Evolutionary conservation across 352 stramenopile species (phyloP).

Genomic region (Blastocystis sp.): DNA sequence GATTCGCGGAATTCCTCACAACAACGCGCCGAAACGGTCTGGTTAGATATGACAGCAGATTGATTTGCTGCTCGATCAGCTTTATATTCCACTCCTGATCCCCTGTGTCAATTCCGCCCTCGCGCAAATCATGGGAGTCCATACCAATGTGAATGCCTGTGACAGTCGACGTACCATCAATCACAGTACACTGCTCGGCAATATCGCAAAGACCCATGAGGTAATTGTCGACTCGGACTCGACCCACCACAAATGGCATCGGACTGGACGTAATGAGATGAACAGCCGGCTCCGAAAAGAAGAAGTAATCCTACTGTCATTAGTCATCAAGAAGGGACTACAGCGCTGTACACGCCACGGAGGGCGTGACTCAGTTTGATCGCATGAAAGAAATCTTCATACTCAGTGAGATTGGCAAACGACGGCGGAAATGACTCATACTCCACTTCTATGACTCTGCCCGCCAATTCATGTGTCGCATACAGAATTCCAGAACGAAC

Average conservation of each 20-base stretch:
- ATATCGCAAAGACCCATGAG: background rate
- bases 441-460: background rate
- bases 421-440: background rate
- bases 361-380: background rate
- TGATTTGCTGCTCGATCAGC: too few species aligned
- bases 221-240: conserved; percentile 12
- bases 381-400: background rate
- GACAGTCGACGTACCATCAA: too few species aligned
- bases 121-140: too few species aligned
- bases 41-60: too few species aligned
- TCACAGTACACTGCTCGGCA: too few species aligned
- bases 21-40: too few species aligned
- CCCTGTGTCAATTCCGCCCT: too few species aligned
- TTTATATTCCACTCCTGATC: too few species aligned
- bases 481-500: background rate
- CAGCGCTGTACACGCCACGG: background rate
- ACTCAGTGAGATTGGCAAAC: background rate
- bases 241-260: background rate
- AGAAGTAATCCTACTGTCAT: conserved; percentile 34
- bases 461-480: conserved; percentile 16
- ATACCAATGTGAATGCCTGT: too few species aligned
- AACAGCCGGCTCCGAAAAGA: background rate
- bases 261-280: background rate
- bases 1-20: too few species aligned
- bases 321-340: background rate